These are phyloP conservation scores for Nannizziopsis barbatae DNA, from an alignment of 2,329 filamentous ascomycete species.

Conservation along the genomic window DNA sequence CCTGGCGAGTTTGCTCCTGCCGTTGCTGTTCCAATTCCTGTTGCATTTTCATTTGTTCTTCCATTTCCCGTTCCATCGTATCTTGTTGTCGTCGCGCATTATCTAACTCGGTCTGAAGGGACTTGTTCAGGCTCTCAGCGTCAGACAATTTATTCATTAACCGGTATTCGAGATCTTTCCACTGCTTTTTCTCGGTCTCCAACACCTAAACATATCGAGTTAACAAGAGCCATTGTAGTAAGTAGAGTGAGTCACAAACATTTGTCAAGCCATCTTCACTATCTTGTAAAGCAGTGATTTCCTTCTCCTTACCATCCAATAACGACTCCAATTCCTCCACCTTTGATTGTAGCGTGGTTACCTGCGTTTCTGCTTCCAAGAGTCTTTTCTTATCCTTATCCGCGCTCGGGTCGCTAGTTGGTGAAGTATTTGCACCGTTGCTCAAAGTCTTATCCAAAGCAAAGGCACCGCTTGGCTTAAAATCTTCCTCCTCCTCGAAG, in stretches of 20 bases:
- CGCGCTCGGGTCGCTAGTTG: slow-evolving; percentile 27
- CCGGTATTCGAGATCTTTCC: slow-evolving; percentile 46
- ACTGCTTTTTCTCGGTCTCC: slow-evolving; percentile 58
- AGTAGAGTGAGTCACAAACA: slow-evolving; percentile 23
- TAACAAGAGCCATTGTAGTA: neutral
- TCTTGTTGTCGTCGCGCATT: slow-evolving; percentile 58
- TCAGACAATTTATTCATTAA: slow-evolving; percentile 65
- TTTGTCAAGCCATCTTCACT: slow-evolving; percentile 44
- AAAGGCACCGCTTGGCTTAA: slow-evolving; percentile 53
- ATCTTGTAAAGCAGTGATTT: slow-evolving; percentile 51
- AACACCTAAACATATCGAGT: slow-evolving; percentile 29
- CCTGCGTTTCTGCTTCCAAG: slow-evolving; percentile 67
- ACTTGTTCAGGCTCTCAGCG: slow-evolving; percentile 66
- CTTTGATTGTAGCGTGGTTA: slow-evolving; percentile 63
- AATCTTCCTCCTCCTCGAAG: slow-evolving; percentile 46
- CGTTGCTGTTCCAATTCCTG: slow-evolving; percentile 45
- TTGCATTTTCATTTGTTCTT: slow-evolving; percentile 49
- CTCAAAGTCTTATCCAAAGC: slow-evolving; percentile 43
- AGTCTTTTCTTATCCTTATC: slow-evolving; percentile 56
- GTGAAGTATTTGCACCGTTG: slow-evolving; percentile 39
- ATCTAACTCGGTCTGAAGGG: slow-evolving; percentile 67
- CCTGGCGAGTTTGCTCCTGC: slow-evolving; percentile 6
- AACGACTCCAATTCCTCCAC: slow-evolving; percentile 59
- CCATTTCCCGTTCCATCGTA: slow-evolving; percentile 50
- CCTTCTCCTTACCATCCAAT: slow-evolving; percentile 59